Base-by-base conservation (phyloP, 176 grass and related monocot genomes). In the Eragrostis curvula region DNA sequence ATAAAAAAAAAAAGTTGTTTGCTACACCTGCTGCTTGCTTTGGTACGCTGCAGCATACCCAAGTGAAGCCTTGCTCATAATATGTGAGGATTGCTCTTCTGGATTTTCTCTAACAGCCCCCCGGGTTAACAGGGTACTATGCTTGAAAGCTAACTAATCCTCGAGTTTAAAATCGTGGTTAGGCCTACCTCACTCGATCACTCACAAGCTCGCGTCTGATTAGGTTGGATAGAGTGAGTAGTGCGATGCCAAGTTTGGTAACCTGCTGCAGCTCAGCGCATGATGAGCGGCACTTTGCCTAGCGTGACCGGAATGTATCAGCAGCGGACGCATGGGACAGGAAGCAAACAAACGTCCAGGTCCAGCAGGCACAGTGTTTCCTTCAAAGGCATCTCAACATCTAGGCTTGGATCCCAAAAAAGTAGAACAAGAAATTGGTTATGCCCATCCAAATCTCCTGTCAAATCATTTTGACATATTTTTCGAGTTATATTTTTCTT, bases 371-470 rank as follows among this genome's bases (percentile, higher is more conserved):
- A 77, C 71, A 47, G 44, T 85, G 78, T 82, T 66, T 41, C 83
- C 78, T 71, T 85, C 71, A 41, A 89, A 85, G 77, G 28, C 83
- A 85, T 89, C 71, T 81, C 87, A 70, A 29, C 3, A 8, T 14
- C 9, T 55, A 71, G 48, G 17, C 13, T 32, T 30, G 30, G 60
- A 73, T 66, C 17, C 71, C 68, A 7, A 30, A 63, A 71, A 75
- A 71, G 36, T 6, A 27, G 10, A 79, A 79, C 46, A 40, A 44
- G 0, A 85, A 15, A 44, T 18, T 18, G 32, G 73, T 78, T 55
- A 42, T 28, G 81, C 61, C 16, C 76, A 70, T 80, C 69, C 82
- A 62, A 70, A 78, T 57, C 83, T 72, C 65, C 23, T 14, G 78
- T 73, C 87, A 57, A 29, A 21, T 81, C 62, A 56, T 11, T 39